phyloP scores from a whole-genome alignment of 768 basidiomycete genomes.

The Vishniacozyma victoriae region DNA sequence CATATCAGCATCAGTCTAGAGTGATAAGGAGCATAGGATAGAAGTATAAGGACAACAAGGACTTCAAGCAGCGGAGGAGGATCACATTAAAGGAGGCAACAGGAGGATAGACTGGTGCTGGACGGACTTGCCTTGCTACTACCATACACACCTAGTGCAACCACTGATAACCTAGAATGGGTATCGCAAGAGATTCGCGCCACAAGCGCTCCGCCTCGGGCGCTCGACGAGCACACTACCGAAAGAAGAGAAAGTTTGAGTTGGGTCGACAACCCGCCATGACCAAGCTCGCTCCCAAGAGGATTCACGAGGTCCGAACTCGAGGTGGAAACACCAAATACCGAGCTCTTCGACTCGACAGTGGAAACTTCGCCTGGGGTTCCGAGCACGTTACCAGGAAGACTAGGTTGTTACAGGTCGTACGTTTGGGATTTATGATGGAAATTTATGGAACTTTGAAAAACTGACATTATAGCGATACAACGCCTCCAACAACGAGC shows the following conservation, averaged over 20 bases:
- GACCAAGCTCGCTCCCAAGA: conserved; percentile 94
- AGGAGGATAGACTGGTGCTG: not conserved
- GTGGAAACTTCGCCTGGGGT: conserved; percentile 98
- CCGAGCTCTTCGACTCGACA: conserved; percentile 91
- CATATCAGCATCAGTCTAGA: not conserved
- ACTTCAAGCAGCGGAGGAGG: not conserved
- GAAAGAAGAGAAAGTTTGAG: conserved; percentile 99
- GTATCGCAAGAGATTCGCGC: conserved; percentile 94
- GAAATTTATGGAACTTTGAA: not conserved
- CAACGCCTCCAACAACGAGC: conserved; percentile 99
- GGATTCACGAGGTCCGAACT: conserved; percentile 87
- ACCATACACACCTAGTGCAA: not conserved
- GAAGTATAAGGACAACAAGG: not conserved
- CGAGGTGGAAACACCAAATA: conserved; percentile 94
- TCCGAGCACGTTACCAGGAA: conserved; percentile 91
- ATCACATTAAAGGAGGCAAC: not conserved
- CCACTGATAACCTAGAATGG: conserved; percentile 48
- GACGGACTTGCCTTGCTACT: conserved; percentile 3
- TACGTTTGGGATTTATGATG: conserved; percentile 51
- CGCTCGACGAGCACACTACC: conserved; percentile 51
- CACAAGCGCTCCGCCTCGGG: conserved; percentile 92
- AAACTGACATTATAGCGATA: conserved; percentile 63
- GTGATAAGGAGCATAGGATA: not conserved
- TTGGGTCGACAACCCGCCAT: conserved; percentile 95
- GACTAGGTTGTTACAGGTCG: conserved; percentile 92